These are phyloP conservation scores for Monosporascus sp. DNA, from an alignment of 2,329 filamentous ascomycete genomes.

Conservation along the genomic window DNA sequence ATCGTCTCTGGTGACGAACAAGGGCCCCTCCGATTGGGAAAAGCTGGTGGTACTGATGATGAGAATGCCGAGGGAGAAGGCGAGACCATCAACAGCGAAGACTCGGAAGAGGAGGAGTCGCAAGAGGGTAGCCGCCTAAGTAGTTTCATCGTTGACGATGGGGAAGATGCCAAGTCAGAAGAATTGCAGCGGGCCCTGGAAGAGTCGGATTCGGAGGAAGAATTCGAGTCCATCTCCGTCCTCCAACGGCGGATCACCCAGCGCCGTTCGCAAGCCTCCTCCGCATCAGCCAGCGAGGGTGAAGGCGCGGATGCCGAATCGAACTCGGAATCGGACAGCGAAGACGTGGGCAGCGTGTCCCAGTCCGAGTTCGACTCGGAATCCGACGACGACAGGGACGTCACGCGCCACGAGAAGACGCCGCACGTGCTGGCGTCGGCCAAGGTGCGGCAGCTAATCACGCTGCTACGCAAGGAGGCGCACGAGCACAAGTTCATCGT, in stretches of 20 bases:
- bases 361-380: too few species aligned
- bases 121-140: constrained; percentile 46
- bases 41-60: constrained; percentile 78
- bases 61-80: constrained; percentile 85
- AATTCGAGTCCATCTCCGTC: constrained; percentile 22
- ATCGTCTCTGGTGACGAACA: constrained; percentile 66
- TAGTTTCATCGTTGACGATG: constrained; percentile 52
- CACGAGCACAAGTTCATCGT: constrained; percentile 92
- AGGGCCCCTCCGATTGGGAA: constrained; percentile 57
- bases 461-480: constrained; percentile 74
- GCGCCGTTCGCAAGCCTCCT: constrained; percentile 7
- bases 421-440: constrained; percentile 65
- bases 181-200: constrained; percentile 20
- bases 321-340: not conserved
- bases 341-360: too few species aligned
- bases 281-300: constrained; percentile 1
- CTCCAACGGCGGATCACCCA: constrained; percentile 18
- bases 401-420: constrained; percentile 32
- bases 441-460: constrained; percentile 83
- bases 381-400: too few species aligned
- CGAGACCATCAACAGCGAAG: constrained; percentile 68
- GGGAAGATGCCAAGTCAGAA: constrained; percentile 27
- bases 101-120: constrained; percentile 53
- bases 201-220: constrained; percentile 24
- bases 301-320: not conserved